A percentile compares a stretch with the other conserved stretches of the same genome.
Evolutionary conservation across 2,329 filamentous ascomycete genomes (phyloP).

Genomic region (Arthrobotrys sinensis): DNA sequence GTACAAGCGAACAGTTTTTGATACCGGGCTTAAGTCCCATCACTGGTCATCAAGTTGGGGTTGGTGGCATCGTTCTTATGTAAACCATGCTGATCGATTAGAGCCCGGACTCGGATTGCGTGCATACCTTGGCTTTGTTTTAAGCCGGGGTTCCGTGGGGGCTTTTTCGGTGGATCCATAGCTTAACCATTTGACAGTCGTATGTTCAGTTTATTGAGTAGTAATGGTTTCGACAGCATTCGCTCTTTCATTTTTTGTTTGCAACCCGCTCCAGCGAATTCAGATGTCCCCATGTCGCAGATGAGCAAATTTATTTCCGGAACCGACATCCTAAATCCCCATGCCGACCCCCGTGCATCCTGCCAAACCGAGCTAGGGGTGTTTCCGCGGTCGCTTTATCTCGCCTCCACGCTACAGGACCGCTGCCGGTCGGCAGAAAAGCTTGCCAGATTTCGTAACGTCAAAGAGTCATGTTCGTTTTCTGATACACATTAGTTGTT

Average conservation of each 20-base stretch:
- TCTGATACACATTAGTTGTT: constrained; percentile 57
- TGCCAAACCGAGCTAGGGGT: constrained; percentile 40
- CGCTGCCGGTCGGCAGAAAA: constrained; percentile 46
- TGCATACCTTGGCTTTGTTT: constrained; percentile 36
- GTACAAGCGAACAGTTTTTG: constrained; percentile 53
- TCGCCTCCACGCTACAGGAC: constrained; percentile 32
- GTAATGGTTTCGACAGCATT: constrained; percentile 29
- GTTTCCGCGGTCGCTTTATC: constrained; percentile 23
- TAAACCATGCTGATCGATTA: constrained; percentile 41
- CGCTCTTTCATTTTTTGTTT: constrained; percentile 18
- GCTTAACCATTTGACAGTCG: constrained; percentile 17
- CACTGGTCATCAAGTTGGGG: constrained; percentile 23
- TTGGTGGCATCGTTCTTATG: constrained; percentile 33
- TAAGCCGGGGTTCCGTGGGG: constrained; percentile 44
- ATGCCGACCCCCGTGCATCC: constrained; percentile 46
- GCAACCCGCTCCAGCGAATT: constrained; percentile 20
- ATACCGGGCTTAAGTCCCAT: constrained; percentile 21
- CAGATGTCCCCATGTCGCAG: constrained; percentile 38
- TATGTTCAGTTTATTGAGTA: constrained; percentile 18
- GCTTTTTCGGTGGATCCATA: constrained; percentile 26
- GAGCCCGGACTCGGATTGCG: constrained; percentile 25
- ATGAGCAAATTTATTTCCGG: constrained; percentile 60
- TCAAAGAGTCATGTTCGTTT: constrained; percentile 31
- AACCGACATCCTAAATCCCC: constrained; percentile 59
- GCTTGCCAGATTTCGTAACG: constrained; percentile 35